phyloP scores from a whole-genome alignment of 495 filamentous ascomycete genomes.

The Xylaria nigripes region DNA sequence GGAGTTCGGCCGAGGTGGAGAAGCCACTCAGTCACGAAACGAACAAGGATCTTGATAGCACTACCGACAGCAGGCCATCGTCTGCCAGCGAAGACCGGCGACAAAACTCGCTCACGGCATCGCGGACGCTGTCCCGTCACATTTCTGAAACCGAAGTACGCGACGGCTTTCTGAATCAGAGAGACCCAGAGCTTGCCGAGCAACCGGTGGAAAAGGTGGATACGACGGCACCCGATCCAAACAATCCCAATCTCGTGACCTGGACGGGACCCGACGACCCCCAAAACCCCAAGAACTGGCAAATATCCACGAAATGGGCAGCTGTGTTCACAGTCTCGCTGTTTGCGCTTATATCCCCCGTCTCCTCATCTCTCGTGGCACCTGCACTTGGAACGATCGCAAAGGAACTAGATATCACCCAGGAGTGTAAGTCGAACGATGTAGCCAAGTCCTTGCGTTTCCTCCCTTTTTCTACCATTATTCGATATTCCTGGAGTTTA shows the following conservation, averaged over 20 bases:
- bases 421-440: slow-evolving; percentile 26
- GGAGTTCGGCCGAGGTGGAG: not conserved
- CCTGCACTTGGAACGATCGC: slow-evolving; percentile 52
- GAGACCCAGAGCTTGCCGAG: slow-evolving; percentile 19
- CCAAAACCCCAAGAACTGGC: slow-evolving; percentile 54
- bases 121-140: slow-evolving; percentile 14
- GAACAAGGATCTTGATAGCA: slow-evolving; percentile 1
- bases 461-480: too few species aligned
- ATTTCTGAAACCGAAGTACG: slow-evolving; percentile 20
- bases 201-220: slow-evolving; percentile 13
- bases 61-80: not conserved
- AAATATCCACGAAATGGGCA: slow-evolving; percentile 49
- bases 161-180: slow-evolving; percentile 24
- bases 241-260: slow-evolving; percentile 27
- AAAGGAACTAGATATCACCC: slow-evolving; percentile 51
- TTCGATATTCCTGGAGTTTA: not conserved
- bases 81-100: not conserved
- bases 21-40: slow-evolving; percentile 1
- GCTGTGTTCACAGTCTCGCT: slow-evolving; percentile 51
- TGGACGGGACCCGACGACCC: slow-evolving; percentile 47
- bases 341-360: slow-evolving; percentile 66
- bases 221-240: slow-evolving; percentile 9
- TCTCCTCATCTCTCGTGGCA: slow-evolving; percentile 61
- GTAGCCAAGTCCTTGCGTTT: not conserved
- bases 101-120: slow-evolving; percentile 1